These are phyloP conservation scores for Prunus davidiana DNA, from an alignment of 306 rosid genomes.

Conservation along the genomic window DNA sequence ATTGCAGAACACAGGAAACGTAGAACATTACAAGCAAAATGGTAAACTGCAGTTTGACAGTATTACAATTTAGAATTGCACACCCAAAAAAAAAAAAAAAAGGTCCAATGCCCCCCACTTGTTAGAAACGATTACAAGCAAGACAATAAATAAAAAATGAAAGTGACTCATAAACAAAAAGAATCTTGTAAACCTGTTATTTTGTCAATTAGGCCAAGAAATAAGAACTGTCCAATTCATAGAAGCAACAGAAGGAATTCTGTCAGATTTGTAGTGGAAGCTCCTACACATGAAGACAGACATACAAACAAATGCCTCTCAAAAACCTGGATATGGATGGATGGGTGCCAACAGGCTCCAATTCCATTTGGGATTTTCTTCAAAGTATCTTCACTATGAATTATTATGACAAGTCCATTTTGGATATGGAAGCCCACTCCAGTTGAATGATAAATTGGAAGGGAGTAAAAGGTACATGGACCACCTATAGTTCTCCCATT, in stretches of 20 bases:
- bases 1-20: not conserved
- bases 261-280: slow-evolving; percentile 1
- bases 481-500: slow-evolving; percentile 14
- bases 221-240: not conserved
- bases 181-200: slow-evolving; percentile 2
- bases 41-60: not conserved
- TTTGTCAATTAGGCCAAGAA: slow-evolving; percentile 7
- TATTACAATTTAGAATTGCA: slow-evolving; percentile 7
- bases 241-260: slow-evolving; percentile 14
- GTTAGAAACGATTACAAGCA: not conserved
- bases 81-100: not conserved
- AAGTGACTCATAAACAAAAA: slow-evolving; percentile 34
- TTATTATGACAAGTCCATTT: not conserved
- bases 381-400: not conserved
- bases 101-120: not conserved
- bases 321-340: not conserved
- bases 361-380: not conserved
- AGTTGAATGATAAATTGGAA: not conserved
- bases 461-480: not conserved
- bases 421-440: slow-evolving; percentile 3
- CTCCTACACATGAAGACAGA: slow-evolving; percentile 5
- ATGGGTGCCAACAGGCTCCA: not conserved
- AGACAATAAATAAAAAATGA: slow-evolving; percentile 24
- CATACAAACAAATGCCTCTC: slow-evolving; percentile 3
- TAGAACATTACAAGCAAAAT: not conserved